These are phyloP conservation scores for Talaromyces sp. DNA, from an alignment of 2,329 filamentous ascomycete species.

Conservation along the genomic window DNA sequence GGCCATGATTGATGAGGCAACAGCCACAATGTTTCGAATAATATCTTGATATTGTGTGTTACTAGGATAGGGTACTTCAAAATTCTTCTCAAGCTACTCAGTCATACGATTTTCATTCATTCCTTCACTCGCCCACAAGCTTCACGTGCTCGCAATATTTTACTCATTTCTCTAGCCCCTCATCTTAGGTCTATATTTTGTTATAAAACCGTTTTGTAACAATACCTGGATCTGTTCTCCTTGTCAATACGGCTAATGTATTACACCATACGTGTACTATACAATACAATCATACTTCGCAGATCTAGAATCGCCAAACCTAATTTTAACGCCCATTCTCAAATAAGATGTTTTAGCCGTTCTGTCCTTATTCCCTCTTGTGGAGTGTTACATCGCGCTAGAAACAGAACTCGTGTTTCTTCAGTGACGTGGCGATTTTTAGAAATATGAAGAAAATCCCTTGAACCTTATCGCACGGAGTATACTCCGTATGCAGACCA, in stretches of 20 bases:
- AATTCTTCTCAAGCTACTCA: no score
- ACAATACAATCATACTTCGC: not conserved
- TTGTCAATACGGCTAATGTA: not conserved
- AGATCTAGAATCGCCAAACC: not conserved
- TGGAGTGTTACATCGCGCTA: constrained; percentile 7
- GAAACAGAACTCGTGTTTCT: not conserved
- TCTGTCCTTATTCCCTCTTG: not conserved
- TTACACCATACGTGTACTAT: not conserved
- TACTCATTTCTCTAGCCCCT: not conserved
- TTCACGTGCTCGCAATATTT: not conserved
- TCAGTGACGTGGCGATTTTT: not conserved
- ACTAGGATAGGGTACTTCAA: not conserved
- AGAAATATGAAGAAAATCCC: not conserved
- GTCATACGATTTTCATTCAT: not conserved
- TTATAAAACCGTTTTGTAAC: not conserved
- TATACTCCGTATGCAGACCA: not conserved
- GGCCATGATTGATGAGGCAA: not conserved
- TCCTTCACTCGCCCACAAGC: not conserved
- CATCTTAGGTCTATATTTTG: not conserved
- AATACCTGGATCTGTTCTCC: no score
- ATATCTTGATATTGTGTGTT: not conserved
- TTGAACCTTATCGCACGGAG: not conserved
- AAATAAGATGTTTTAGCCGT: not conserved
- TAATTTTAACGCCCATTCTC: constrained; percentile 4
- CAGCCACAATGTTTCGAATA: not conserved